These are phyloP conservation scores for Cicer arietinum DNA, from an alignment of 306 rosid genomes.

Conservation along the genomic window DNA sequence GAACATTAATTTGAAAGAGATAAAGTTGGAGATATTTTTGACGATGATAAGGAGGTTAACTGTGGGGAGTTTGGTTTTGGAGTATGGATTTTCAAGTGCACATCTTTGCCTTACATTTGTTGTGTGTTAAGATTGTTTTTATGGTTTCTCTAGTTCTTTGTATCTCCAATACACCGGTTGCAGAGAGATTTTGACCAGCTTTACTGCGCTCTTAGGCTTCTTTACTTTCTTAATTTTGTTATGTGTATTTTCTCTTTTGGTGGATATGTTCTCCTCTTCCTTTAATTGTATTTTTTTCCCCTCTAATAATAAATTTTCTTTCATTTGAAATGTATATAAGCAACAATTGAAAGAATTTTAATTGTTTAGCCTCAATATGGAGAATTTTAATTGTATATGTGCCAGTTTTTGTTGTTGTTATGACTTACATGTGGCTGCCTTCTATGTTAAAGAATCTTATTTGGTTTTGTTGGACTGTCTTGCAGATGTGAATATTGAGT, in stretches of 20 bases:
- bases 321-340: not conserved
- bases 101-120: not conserved
- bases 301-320: not conserved
- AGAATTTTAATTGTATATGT: not conserved
- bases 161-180: not conserved
- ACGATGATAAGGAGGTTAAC: not conserved
- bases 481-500: constrained; percentile 85
- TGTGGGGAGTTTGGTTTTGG: constrained; percentile 10
- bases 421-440: not conserved
- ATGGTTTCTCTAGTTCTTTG: not conserved
- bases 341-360: not conserved
- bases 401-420: not conserved
- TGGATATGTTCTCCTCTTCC: constrained; percentile 9
- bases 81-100: constrained; percentile 10
- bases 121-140: not conserved
- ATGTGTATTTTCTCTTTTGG: not conserved
- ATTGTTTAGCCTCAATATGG: not conserved
- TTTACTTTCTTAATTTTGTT: not conserved
- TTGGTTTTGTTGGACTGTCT: constrained; percentile 33
- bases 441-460: not conserved
- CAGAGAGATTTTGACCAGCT: not conserved
- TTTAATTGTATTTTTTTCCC: not conserved
- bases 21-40: not conserved
- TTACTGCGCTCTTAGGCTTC: not conserved
- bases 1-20: constrained; percentile 8